Evolutionary conservation across 352 stramenopile species (phyloP).

Genomic region (Pythium apleroticum): DNA sequence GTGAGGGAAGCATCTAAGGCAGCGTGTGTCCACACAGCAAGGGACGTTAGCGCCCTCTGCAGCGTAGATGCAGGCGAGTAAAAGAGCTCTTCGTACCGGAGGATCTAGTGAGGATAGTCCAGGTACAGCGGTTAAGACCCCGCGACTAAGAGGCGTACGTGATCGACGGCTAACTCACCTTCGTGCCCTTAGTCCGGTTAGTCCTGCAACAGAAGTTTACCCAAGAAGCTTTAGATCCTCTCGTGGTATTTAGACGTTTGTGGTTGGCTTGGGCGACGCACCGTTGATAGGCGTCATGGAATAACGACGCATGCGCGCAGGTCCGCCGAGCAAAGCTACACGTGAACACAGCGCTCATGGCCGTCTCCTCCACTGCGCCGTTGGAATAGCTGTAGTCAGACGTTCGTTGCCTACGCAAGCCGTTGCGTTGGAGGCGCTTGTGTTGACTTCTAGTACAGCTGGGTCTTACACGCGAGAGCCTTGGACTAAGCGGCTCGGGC

Average conservation of each 20-base stretch:
- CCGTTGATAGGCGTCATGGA: conserved; percentile 19
- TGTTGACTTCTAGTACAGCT: neutral
- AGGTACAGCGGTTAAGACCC: neutral
- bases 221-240: neutral
- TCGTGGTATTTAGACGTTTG: too few relatives aligned
- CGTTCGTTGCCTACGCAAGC: neutral
- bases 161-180: too few relatives aligned
- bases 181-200: conserved; percentile 21
- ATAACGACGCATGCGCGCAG: conserved; percentile 8
- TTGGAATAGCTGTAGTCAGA: neutral
- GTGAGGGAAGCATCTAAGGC: conserved; percentile 52
- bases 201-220: conserved; percentile 1
- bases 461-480: neutral
- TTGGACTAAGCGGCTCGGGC: neutral
- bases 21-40: conserved; percentile 28
- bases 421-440: neutral
- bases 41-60: neutral
- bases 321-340: conserved; percentile 14
- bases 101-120: conserved; percentile 5
- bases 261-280: too few relatives aligned
- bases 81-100: conserved; percentile 8
- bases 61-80: neutral
- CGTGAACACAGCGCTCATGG: conserved; percentile 1
- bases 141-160: too few relatives aligned
- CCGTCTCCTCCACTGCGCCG: too few relatives aligned